Percentiles rank a stretch among this genome's conserved stretches.
phyloP scores from a whole-genome alignment of 805 yeast species.

The Candida insectalens region DNA sequence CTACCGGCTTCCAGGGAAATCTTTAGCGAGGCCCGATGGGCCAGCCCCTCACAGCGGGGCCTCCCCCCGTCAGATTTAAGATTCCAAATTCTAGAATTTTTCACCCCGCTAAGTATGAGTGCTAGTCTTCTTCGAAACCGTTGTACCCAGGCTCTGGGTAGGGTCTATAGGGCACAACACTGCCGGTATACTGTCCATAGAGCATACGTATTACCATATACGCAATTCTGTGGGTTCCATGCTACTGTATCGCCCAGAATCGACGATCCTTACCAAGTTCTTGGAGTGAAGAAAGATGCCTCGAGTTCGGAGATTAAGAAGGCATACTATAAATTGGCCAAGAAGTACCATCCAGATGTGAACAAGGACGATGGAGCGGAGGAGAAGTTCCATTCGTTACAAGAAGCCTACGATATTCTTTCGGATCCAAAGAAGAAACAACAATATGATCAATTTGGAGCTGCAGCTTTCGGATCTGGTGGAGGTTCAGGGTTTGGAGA shows the following conservation, averaged over 20 bases:
- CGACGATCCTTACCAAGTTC: constrained; percentile 72
- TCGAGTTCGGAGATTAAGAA: constrained; percentile 82
- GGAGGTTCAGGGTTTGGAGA: constrained; percentile 38
- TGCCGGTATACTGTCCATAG: too few species aligned
- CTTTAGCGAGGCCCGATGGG: too few species aligned
- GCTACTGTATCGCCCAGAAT: constrained; percentile 22
- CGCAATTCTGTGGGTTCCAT: too few species aligned
- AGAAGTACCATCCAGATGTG: constrained; percentile 92
- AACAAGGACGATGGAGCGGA: constrained; percentile 88
- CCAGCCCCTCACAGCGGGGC: too few species aligned
- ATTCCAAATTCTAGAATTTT: too few species aligned
- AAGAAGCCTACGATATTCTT: constrained; percentile 87
- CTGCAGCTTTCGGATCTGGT: constrained; percentile 67
- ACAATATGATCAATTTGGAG: constrained; percentile 88
- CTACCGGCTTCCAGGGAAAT: too few species aligned
- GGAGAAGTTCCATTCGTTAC: constrained; percentile 81
- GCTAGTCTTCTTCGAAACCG: too few species aligned
- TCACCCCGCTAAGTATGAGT: too few species aligned
- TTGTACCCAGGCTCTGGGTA: too few species aligned
- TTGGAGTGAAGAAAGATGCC: constrained; percentile 71
- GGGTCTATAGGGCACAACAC: too few species aligned
- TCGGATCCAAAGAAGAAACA: constrained; percentile 76
- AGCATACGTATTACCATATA: too few species aligned
- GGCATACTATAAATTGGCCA: constrained; percentile 88
- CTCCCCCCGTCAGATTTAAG: too few species aligned